phyloP scores from a whole-genome alignment of 805 yeast genomes.

The Barnettozyma populi region DNA sequence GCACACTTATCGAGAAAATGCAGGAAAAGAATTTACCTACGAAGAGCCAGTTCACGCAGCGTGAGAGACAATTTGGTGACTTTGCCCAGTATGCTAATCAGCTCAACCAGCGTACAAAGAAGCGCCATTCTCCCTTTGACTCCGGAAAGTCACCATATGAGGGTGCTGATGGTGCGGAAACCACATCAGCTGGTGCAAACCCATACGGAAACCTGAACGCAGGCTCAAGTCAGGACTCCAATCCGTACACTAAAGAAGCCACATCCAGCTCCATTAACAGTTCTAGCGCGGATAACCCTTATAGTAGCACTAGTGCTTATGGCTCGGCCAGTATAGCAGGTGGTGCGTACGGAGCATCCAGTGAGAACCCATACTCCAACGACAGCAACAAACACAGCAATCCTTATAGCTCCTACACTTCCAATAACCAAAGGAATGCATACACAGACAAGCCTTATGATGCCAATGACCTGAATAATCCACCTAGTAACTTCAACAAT shows the following conservation, averaged over 20 bases:
- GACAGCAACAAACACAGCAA: background rate
- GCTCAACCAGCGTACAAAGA: conserved; percentile 36
- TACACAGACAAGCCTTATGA: conserved; percentile 1
- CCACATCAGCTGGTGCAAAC: background rate
- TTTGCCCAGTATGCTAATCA: conserved; percentile 44
- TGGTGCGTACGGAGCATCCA: background rate
- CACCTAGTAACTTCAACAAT: conserved; percentile 5
- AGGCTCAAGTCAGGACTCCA: background rate
- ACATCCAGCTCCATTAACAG: background rate
- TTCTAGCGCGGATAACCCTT: background rate
- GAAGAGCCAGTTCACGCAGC: conserved; percentile 28
- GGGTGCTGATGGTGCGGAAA: background rate
- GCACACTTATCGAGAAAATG: conserved; percentile 36
- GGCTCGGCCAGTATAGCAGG: background rate
- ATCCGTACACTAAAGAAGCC: background rate
- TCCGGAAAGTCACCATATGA: background rate
- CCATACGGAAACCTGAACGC: background rate
- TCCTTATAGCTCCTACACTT: conserved; percentile 4
- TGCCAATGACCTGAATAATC: conserved; percentile 12
- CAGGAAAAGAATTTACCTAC: conserved; percentile 38
- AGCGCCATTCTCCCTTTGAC: conserved; percentile 34
- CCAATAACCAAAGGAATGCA: background rate
- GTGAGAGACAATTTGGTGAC: conserved; percentile 29
- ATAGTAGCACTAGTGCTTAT: background rate
- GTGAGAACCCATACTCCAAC: background rate